Percentiles rank a stretch among this genome's conserved stretches.
phyloP scores from a whole-genome alignment of 2,329 filamentous ascomycete species.

The Botryotinia calthae region DNA sequence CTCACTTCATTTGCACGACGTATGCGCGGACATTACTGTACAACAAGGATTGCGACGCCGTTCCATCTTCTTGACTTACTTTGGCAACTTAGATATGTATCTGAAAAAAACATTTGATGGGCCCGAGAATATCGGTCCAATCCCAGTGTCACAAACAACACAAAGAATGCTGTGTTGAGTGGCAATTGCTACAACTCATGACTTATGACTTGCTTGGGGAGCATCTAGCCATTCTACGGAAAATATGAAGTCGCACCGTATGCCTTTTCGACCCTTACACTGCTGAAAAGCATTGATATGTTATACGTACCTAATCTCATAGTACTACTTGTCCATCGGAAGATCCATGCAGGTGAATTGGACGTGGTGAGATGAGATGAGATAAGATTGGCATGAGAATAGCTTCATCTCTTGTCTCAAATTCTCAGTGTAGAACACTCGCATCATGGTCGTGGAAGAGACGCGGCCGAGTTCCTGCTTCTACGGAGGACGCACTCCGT shows the following conservation, averaged over 20 bases:
- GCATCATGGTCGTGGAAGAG: background rate
- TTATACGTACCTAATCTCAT: conserved; percentile 16
- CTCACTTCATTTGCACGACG: background rate
- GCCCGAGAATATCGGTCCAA: conserved; percentile 3
- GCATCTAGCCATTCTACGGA: background rate
- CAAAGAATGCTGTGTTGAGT: conserved; percentile 3
- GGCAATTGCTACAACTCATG: conserved; percentile 4
- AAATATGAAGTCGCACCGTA: background rate
- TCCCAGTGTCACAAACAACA: conserved; percentile 3
- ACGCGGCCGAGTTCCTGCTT: background rate
- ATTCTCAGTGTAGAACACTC: background rate
- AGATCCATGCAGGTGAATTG: conserved; percentile 12
- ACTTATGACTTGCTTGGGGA: conserved; percentile 1
- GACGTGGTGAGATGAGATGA: conserved; percentile 17
- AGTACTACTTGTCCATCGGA: conserved; percentile 10
- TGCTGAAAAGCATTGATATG: conserved; percentile 6
- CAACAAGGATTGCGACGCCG: background rate
- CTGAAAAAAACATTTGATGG: background rate
- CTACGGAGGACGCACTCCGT: background rate
- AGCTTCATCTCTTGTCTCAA: background rate
- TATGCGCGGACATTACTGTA: background rate
- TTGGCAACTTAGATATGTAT: background rate
- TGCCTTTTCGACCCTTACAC: background rate
- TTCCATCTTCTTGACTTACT: background rate
- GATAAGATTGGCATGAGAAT: conserved; percentile 13